A percentile compares a stretch with the other conserved stretches of the same genome.
Evolutionary conservation across 2,329 filamentous ascomycete species (phyloP).

Genomic region (Cladosporium sp.): DNA sequence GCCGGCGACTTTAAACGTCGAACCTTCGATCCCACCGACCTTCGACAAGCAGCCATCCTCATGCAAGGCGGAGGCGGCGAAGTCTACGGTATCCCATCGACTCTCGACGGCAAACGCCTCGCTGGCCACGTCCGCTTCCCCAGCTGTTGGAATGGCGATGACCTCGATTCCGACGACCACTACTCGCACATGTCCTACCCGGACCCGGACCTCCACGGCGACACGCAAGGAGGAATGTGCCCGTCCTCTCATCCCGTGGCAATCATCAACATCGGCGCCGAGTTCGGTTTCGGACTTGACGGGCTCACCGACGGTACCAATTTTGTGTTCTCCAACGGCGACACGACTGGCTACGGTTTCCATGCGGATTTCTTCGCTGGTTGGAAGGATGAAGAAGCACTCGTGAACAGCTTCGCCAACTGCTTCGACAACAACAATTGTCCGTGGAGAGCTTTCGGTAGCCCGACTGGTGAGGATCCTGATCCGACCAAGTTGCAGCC

Average conservation of each 20-base stretch:
- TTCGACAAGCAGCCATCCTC: slow-evolving; percentile 7
- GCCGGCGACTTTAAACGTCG: slow-evolving; percentile 54
- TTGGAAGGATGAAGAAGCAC: slow-evolving; percentile 52
- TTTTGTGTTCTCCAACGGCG: slow-evolving; percentile 42
- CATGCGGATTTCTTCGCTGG: slow-evolving; percentile 49
- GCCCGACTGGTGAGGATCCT: slow-evolving; percentile 10
- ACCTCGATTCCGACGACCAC: slow-evolving; percentile 56
- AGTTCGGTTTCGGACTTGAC: slow-evolving; percentile 49
- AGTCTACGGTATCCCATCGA: slow-evolving; percentile 5
- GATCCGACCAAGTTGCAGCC: slow-evolving; percentile 10
- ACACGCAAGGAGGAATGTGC: slow-evolving; percentile 44
- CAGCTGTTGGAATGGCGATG: slow-evolving; percentile 64
- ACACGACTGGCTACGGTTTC: slow-evolving; percentile 45
- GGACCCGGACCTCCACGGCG: slow-evolving; percentile 15
- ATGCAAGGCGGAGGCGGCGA: slow-evolving; percentile 7
- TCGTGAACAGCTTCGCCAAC: slow-evolving; percentile 56
- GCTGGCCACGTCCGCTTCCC: slow-evolving; percentile 64
- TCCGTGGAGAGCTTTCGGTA: slow-evolving; percentile 48
- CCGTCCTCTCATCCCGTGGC: slow-evolving; percentile 48
- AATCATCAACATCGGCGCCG: slow-evolving; percentile 44
- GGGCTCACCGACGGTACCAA: slow-evolving; percentile 58
- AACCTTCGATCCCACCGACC: slow-evolving; percentile 4
- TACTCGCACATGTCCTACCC: slow-evolving; percentile 64
- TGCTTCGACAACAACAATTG: slow-evolving; percentile 59
- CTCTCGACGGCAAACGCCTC: slow-evolving; percentile 41